Evolutionary conservation across 164 flowering plant genomes (phyloP).

Genomic region (Vitis labrusca): DNA sequence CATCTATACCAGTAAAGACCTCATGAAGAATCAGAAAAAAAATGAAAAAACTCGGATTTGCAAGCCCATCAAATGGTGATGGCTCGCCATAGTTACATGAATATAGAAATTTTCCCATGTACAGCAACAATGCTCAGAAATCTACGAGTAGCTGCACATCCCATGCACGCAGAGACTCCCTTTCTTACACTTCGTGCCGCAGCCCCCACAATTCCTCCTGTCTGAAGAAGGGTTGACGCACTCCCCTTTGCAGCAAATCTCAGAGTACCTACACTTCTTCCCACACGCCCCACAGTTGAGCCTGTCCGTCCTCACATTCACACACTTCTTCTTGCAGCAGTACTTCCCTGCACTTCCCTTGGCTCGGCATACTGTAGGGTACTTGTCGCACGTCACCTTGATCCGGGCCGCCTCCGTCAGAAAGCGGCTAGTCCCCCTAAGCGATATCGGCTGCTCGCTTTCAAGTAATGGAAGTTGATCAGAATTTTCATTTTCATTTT

Average conservation of each 20-base stretch:
- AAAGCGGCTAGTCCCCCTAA: too few species aligned
- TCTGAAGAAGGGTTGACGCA: constrained; percentile 32
- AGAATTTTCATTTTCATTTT: too few species aligned
- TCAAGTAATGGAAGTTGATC: too few species aligned
- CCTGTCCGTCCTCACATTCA: constrained; percentile 34
- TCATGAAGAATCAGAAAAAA: too few species aligned
- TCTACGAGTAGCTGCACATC: constrained; percentile 36
- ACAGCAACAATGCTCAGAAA: too few species aligned
- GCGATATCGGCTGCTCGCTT: too few species aligned
- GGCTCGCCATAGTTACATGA: too few species aligned
- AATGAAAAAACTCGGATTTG: too few species aligned
- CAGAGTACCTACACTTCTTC: constrained; percentile 33
- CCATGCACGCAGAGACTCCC: constrained; percentile 36
- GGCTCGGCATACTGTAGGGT: constrained; percentile 40
- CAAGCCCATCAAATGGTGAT: too few species aligned
- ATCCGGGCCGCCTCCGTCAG: too few species aligned
- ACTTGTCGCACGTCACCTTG: constrained; percentile 3
- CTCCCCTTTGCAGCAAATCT: constrained; percentile 47
- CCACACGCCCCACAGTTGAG: constrained; percentile 52
- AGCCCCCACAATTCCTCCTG: constrained; percentile 32
- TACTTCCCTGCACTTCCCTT: constrained; percentile 48
- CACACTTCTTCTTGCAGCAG: constrained; percentile 56
- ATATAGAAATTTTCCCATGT: too few species aligned
- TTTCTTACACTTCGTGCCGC: constrained; percentile 37
- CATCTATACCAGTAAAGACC: too few species aligned